A percentile compares a stretch with the other conserved stretches of the same genome.
phyloP scores from a whole-genome alignment of 305 asterid species.

The Rubia peregrina region DNA sequence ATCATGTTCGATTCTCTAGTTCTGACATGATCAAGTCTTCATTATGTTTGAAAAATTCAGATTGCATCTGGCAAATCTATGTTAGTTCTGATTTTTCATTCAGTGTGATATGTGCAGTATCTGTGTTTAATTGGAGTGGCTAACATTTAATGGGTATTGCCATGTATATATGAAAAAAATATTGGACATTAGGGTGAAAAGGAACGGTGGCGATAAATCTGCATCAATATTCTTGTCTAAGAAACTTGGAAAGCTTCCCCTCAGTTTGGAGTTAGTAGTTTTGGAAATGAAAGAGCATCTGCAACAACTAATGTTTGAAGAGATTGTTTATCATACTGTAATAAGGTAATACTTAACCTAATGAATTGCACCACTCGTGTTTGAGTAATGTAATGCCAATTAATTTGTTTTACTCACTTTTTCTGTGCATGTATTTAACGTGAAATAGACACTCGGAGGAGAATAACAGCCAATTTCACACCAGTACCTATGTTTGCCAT shows the following conservation, averaged over 20 bases:
- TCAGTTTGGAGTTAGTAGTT: no score
- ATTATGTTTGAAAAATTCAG: no score
- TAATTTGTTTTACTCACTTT: constrained; percentile 17
- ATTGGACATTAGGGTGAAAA: constrained; percentile 77
- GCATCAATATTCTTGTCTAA: constrained; percentile 67
- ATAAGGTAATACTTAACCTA: constrained; percentile 45
- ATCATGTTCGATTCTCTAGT: no score
- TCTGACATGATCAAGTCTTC: no score
- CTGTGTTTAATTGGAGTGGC: constrained; percentile 5
- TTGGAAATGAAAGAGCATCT: no score
- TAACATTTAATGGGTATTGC: constrained; percentile 12
- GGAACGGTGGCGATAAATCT: constrained; percentile 47
- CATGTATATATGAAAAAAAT: constrained; percentile 47
- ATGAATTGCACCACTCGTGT: constrained; percentile 8
- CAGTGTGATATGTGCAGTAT: neutral
- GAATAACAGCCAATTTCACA: constrained; percentile 18
- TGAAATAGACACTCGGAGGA: constrained; percentile 23
- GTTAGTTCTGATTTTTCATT: no score
- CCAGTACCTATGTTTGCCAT: constrained; percentile 66
- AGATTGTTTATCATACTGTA: constrained; percentile 51
- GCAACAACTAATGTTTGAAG: constrained; percentile 26
- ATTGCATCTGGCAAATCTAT: no score
- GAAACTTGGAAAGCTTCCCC: constrained; percentile 26
- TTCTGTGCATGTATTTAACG: constrained; percentile 15
- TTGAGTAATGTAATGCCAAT: constrained; percentile 8